Conservation (phyloP, 2,329 filamentous ascomycete genomes). For the Aureobasidium subglaciale region DNA sequence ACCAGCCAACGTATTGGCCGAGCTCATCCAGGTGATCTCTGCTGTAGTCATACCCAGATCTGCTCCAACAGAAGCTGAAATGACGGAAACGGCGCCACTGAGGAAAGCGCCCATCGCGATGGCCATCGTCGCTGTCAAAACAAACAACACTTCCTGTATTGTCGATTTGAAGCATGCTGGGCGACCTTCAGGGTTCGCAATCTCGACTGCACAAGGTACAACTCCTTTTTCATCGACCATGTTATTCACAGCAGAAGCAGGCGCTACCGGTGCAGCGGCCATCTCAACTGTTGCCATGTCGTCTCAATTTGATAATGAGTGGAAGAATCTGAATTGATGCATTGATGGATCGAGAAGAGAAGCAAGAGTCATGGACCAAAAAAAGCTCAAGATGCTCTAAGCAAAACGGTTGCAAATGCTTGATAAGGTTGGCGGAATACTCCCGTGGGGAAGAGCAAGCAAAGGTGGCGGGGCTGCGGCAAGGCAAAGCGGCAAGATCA, state of each 20-base stretch:
- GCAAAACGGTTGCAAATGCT: not conserved
- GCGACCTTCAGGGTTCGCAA: conserved; percentile 25
- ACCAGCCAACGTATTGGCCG: conserved; percentile 54
- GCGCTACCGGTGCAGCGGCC: conserved; percentile 1
- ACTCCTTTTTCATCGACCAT: not conserved
- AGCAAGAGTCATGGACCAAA: not conserved
- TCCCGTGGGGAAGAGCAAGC: conserved; percentile 1
- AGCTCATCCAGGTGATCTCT: conserved; percentile 61
- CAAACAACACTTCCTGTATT: conserved; percentile 57
- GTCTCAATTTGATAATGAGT: not conserved
- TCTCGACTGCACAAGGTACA: not conserved
- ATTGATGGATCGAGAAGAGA: not conserved
- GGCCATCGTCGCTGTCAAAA: conserved; percentile 59
- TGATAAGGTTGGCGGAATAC: conserved; percentile 8
- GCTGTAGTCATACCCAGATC: conserved; percentile 58
- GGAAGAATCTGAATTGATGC: not conserved
- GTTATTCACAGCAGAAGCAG: not conserved
- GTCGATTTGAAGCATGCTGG: conserved; percentile 57
- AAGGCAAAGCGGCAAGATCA: conserved; percentile 1
- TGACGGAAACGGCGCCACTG: conserved; percentile 53
- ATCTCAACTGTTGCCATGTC: conserved; percentile 1
- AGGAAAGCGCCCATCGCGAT: conserved; percentile 57
- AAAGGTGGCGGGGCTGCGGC: conserved; percentile 1
- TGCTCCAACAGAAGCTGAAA: conserved; percentile 53
- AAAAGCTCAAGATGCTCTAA: not conserved